Evolutionary conservation across 2,329 filamentous ascomycete species (phyloP).

Genomic region (Helotiales sp.): DNA sequence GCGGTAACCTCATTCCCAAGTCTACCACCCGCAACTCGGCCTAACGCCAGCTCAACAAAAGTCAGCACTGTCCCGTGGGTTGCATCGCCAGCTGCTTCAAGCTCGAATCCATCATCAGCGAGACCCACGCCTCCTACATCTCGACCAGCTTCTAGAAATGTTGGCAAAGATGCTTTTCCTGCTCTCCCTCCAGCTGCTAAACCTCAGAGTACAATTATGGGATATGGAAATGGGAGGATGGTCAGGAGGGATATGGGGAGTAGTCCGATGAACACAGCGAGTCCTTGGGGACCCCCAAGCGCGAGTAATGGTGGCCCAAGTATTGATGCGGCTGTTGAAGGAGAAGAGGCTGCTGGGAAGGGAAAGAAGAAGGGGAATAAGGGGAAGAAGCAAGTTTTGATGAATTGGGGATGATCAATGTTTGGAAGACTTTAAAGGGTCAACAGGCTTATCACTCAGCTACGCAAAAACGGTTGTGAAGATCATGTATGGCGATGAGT

Average conservation of each 20-base stretch:
- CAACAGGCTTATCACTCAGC: no score
- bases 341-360: slow-evolving; percentile 37
- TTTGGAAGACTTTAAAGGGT: not conserved
- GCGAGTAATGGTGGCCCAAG: slow-evolving; percentile 12
- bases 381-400: slow-evolving; percentile 61
- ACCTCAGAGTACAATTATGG: slow-evolving; percentile 60
- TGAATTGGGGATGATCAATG: slow-evolving; percentile 52
- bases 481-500: no score
- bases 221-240: slow-evolving; percentile 52
- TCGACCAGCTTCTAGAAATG: slow-evolving; percentile 9
- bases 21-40: slow-evolving; percentile 33
- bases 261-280: slow-evolving; percentile 17
- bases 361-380: slow-evolving; percentile 59
- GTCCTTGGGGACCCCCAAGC: slow-evolving; percentile 28
- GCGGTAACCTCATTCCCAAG: slow-evolving; percentile 45
- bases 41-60: slow-evolving; percentile 24
- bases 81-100: slow-evolving; percentile 37
- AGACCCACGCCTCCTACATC: slow-evolving; percentile 20
- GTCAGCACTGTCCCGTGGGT: slow-evolving; percentile 37
- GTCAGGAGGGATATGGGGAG: slow-evolving; percentile 51
- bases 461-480: no score
- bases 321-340: slow-evolving; percentile 26
- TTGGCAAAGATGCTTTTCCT: slow-evolving; percentile 68
- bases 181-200: slow-evolving; percentile 78
- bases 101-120: slow-evolving; percentile 29